Base-by-base conservation (phyloP, 768 basidiomycete species). In the Phylloporus sp. region DNA sequence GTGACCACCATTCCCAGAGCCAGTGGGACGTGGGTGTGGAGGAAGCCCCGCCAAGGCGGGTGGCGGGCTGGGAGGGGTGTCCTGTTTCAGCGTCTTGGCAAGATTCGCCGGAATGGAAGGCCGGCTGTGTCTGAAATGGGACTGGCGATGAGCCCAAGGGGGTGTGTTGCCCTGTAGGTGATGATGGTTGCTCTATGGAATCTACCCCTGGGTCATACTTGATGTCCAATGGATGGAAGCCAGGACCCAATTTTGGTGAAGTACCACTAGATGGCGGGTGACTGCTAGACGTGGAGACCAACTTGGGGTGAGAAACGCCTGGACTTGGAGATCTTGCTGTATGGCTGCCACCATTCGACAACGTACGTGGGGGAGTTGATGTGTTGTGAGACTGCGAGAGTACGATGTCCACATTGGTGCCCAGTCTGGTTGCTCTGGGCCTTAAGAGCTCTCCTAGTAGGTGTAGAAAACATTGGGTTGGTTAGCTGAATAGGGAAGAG, bases 21-120 rank as follows among this genome's bases (percentile, higher is more conserved):
- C 86, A 45, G 86, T 76, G 11, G 87, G 87, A 23, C 85, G 78
- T 43, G 88, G 88, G 63, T 88, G 88, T 22, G 85, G 85, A 36
- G 88, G 88, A 28, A 90, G 74, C 9, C 80, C 77, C 32, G 76
- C 76, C 9, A 83, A 77, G 15, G 86, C 69, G 23, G 82, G 66
- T 0, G 87, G 82, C 76, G 49, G 71, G 43, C 61, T 74, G 53
- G 79, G 72, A 32, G 77, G 56, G 13, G 20, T 63, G 66, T 20
- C 58, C 58, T 20, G 35, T 43, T 16, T 70, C 68, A 6, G 22
- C 49, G 4, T 64, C 67, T 47, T 79, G 80, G 28, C 84, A 80
- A 13, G 76, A 73, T 63, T 88, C 86, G 18, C 84, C 85, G 18
- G 87, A 88, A 61, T 78, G 84, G 15, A 84, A 80, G 7, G 80